A percentile compares a stretch with the other conserved stretches of the same genome.
phyloP scores from a whole-genome alignment of 163 green algal species.

The Scenedesmus sp. region DNA sequence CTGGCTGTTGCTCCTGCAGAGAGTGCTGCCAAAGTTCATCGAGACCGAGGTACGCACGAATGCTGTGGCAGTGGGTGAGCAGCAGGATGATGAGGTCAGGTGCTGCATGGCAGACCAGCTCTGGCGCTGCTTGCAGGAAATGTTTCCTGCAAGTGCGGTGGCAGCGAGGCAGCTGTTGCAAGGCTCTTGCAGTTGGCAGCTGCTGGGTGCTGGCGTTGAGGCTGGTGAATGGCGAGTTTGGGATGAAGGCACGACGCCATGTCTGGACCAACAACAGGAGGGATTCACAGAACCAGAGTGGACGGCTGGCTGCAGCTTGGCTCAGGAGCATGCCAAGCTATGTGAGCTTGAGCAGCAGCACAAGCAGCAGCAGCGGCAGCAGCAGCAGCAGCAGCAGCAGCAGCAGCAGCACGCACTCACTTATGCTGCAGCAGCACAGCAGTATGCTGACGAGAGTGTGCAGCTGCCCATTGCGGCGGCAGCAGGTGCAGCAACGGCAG shows the following conservation, averaged over 20 bases:
- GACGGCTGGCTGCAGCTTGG: not conserved
- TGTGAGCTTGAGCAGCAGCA: not conserved
- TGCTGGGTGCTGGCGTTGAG: not conserved
- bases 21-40: not conserved
- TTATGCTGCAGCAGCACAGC: not conserved
- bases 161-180: not conserved
- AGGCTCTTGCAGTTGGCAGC: not conserved
- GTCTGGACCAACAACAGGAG: not conserved
- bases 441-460: too few species aligned
- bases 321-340: too few species aligned
- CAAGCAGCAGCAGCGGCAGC: not conserved
- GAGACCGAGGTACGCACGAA: not conserved
- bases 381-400: constrained; percentile 18
- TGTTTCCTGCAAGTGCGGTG: not conserved
- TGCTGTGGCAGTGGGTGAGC: not conserved
- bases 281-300: not conserved
- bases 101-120: not conserved
- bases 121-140: not conserved
- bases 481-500: not conserved
- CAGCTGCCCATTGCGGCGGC: too few species aligned
- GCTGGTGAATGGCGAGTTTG: not conserved
- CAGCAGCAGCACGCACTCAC: not conserved
- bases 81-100: not conserved
- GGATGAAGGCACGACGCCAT: not conserved
- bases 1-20: not conserved